A percentile compares a stretch with the other conserved stretches of the same genome.
Evolutionary conservation across 139 green algal genomes (phyloP).

Genomic region (Micromonas pusilla): DNA sequence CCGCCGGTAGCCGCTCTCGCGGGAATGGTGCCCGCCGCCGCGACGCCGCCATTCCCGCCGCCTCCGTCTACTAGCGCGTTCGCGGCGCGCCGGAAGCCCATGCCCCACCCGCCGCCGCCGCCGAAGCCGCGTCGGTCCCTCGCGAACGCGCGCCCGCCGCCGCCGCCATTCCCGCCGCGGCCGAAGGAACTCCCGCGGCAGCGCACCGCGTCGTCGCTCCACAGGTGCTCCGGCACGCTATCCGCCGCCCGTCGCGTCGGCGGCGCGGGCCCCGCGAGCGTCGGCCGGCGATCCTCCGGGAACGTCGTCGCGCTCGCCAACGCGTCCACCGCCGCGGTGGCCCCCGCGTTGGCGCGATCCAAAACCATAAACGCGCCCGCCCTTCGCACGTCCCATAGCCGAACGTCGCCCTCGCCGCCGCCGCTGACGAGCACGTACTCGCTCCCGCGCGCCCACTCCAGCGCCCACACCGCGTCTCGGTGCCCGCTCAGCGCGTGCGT

Average conservation of each 20-base stretch:
- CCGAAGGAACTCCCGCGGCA: not conserved
- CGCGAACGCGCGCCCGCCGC: too few species aligned
- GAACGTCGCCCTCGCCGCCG: constrained; percentile 33
- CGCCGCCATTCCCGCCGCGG: not conserved
- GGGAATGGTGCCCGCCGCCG: too few species aligned
- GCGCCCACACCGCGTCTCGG: constrained; percentile 46
- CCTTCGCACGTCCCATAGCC: constrained; percentile 24
- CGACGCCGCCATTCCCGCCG: too few species aligned
- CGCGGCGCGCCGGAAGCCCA: not conserved
- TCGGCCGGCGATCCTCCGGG: not conserved
- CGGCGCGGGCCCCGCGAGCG: not conserved
- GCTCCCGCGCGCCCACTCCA: constrained; percentile 52
- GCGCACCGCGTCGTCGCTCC: not conserved
- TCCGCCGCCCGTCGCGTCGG: not conserved
- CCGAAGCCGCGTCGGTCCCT: not conserved
- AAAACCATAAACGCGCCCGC: constrained; percentile 16
- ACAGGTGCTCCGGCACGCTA: not conserved
- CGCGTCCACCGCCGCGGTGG: not conserved
- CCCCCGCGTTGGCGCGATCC: not conserved
- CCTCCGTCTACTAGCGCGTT: too few species aligned
- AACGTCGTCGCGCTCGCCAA: not conserved
- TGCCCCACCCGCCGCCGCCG: not conserved
- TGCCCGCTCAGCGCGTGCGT: constrained; percentile 69
- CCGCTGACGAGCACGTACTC: constrained; percentile 64
- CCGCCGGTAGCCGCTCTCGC: too few species aligned